Percentiles rank a stretch among this genome's conserved stretches.
phyloP scores from a whole-genome alignment of 2,329 filamentous ascomycete species.

The Westerdykella sp. region DNA sequence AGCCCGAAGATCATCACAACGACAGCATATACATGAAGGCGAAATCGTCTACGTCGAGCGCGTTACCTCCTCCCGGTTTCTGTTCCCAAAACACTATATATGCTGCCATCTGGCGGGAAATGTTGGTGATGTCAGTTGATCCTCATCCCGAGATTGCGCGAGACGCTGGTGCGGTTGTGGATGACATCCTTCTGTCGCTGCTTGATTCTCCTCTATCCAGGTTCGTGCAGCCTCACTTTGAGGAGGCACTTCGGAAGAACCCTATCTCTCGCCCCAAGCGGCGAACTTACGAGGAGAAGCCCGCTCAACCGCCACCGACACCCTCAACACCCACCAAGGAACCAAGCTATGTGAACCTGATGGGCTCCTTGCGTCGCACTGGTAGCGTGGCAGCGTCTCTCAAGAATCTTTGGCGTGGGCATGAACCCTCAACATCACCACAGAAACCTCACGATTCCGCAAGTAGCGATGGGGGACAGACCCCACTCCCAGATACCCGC shows the following conservation, averaged over 20 bases:
- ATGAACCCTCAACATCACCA: constrained; percentile 25
- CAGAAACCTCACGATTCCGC: constrained; percentile 41
- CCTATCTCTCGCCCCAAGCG: constrained; percentile 45
- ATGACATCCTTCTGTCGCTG: constrained; percentile 74
- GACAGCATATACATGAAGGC: constrained; percentile 29
- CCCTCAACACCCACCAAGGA: constrained; percentile 47
- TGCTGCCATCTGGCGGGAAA: constrained; percentile 88
- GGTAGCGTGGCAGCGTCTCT: constrained; percentile 60
- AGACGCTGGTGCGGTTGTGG: constrained; percentile 77
- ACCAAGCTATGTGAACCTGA: constrained; percentile 53
- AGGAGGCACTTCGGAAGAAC: constrained; percentile 54
- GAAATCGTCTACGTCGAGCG: constrained; percentile 10
- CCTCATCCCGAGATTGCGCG: constrained; percentile 89
- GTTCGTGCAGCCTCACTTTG: constrained; percentile 64
- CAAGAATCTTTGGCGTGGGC: constrained; percentile 51
- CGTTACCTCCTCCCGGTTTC: constrained; percentile 5
- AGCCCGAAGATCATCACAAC: no score
- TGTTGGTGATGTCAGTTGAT: constrained; percentile 84
- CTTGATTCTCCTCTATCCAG: constrained; percentile 69
- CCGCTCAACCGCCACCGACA: constrained; percentile 43
- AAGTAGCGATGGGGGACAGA: constrained; percentile 1
- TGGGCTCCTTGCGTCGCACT: constrained; percentile 54
- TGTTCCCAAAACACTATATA: constrained; percentile 81
- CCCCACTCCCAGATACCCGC: constrained; percentile 69
- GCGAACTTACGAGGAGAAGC: constrained; percentile 24